Evolutionary conservation across 2,329 filamentous ascomycete genomes (phyloP).

Genomic region (Claviceps pazoutovae): DNA sequence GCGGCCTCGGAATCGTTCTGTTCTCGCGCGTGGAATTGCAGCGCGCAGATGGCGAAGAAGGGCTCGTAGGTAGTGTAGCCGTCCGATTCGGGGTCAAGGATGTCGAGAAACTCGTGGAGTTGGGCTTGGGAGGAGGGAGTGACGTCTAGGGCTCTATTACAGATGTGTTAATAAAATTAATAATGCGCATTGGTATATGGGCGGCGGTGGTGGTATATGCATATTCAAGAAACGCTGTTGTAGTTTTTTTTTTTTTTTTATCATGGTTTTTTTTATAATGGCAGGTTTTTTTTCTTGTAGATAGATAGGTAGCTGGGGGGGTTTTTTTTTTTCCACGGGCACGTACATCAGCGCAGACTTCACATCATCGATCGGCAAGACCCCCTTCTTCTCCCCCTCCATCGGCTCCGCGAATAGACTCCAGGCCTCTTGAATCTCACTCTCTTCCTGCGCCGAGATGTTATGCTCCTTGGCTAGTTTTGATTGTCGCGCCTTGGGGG

Average conservation of each 20-base stretch:
- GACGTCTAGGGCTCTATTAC: slow-evolving; percentile 63
- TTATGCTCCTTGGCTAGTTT: slow-evolving; percentile 89
- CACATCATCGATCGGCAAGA: slow-evolving; percentile 54
- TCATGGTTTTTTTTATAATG: too few relatives aligned
- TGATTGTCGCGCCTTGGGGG: slow-evolving; percentile 46
- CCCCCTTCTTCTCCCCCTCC: slow-evolving; percentile 58
- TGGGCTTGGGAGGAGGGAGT: slow-evolving; percentile 50
- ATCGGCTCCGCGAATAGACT: slow-evolving; percentile 62
- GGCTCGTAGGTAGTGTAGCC: slow-evolving; percentile 67
- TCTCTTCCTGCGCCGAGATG: slow-evolving; percentile 69
- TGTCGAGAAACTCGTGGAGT: slow-evolving; percentile 59
- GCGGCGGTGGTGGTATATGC: too few relatives aligned
- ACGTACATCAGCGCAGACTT: slow-evolving; percentile 59
- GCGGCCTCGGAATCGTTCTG: slow-evolving; percentile 37
- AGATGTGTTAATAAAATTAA: too few relatives aligned
- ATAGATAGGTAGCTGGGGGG: too few relatives aligned
- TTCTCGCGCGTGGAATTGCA: slow-evolving; percentile 58
- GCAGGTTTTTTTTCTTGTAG: background rate
- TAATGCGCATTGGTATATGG: too few relatives aligned
- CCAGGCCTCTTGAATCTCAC: slow-evolving; percentile 84
- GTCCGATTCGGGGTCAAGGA: slow-evolving; percentile 70
- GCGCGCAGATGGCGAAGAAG: slow-evolving; percentile 77
- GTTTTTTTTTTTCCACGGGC: too few relatives aligned
- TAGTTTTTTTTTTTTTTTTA: too few relatives aligned
- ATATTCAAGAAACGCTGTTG: too few relatives aligned